phyloP scores from a whole-genome alignment of 139 green algal genomes.

The Asterochloris sp. region DNA sequence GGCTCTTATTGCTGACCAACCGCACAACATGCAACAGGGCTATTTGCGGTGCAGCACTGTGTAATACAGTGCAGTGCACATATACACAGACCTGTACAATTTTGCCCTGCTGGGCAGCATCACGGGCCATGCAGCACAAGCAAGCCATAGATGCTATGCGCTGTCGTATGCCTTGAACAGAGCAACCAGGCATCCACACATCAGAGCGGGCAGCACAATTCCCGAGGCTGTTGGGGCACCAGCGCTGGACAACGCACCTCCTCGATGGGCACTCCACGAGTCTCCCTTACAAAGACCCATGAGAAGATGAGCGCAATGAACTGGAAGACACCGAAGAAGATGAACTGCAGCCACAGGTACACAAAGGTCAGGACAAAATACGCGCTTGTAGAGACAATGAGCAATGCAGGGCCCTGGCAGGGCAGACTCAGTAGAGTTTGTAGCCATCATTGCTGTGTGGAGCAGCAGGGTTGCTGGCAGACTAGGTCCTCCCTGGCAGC shows the following conservation, averaged over 20 bases:
- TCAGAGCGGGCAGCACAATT: not conserved
- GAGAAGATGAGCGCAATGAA: slow-evolving; percentile 19
- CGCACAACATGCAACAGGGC: not conserved
- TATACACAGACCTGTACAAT: not conserved
- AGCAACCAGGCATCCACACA: not conserved
- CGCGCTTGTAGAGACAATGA: too few relatives aligned
- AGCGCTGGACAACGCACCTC: not conserved
- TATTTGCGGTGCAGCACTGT: not conserved
- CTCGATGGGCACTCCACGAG: slow-evolving; percentile 20
- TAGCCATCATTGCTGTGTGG: too few relatives aligned
- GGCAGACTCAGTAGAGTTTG: too few relatives aligned
- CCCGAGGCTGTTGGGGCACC: not conserved
- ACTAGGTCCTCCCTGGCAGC: too few relatives aligned
- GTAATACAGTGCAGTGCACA: not conserved
- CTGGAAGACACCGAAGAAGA: slow-evolving; percentile 26
- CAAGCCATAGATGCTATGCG: not conserved
- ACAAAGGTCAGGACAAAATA: not conserved
- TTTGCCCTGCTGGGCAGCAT: not conserved
- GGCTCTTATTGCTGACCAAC: not conserved
- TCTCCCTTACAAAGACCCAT: slow-evolving; percentile 17
- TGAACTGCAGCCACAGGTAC: not conserved
- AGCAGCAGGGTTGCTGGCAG: too few relatives aligned
- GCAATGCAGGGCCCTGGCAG: too few relatives aligned
- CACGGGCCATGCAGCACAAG: not conserved
- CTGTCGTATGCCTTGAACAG: not conserved